Conservation (phyloP, 1,284 basidiomycete species). For the Ceratobasidium sp. region DNA sequence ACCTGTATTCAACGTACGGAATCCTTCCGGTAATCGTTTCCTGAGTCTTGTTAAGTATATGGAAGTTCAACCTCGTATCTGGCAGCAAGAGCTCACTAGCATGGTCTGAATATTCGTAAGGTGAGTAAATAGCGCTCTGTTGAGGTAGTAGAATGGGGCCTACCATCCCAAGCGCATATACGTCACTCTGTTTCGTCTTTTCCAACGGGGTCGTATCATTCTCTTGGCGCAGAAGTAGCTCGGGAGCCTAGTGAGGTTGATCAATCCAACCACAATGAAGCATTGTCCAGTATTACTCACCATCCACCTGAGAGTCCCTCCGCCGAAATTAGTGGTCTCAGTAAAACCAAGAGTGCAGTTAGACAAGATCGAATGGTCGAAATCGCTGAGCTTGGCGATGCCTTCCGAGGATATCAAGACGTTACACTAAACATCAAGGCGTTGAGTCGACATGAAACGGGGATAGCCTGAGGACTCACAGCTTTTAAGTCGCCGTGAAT, state of each 20-base stretch:
- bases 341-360: not conserved
- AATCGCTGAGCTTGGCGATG: constrained; percentile 11
- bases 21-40: not conserved
- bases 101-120: constrained; percentile 15
- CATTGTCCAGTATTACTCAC: not conserved
- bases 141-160: too few relatives aligned
- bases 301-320: constrained; percentile 33
- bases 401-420: not conserved
- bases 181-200: not conserved
- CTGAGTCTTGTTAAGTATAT: not conserved
- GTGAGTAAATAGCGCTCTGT: too few relatives aligned
- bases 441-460: too few relatives aligned
- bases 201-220: not conserved
- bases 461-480: too few relatives aligned
- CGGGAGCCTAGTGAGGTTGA: constrained; percentile 28
- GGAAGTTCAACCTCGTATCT: too few relatives aligned
- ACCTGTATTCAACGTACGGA: constrained; percentile 2
- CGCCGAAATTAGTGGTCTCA: constrained; percentile 14
- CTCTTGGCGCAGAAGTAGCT: not conserved
- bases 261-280: not conserved
- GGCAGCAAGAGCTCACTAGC: too few relatives aligned
- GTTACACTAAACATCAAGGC: constrained; percentile 12
- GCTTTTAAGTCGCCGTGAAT: too few relatives aligned
- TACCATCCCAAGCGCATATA: constrained; percentile 29
- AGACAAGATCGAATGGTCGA: constrained; percentile 28